Conservation (phyloP, 352 stramenopile genomes). For the Pythium angustatum region DNA sequence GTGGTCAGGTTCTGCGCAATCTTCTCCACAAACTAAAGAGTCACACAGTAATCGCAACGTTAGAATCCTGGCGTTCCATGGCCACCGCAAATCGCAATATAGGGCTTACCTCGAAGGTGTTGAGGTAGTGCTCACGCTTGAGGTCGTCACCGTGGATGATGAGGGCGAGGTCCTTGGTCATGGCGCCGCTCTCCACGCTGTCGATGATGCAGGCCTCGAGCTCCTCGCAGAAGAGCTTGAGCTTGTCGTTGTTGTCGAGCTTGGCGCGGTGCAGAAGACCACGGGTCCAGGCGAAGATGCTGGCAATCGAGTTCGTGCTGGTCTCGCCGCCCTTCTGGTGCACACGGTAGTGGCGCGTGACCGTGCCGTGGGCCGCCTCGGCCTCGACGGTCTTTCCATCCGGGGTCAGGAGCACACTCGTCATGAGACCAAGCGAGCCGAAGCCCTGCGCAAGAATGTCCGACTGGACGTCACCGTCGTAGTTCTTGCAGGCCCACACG, state of each 20-base stretch:
- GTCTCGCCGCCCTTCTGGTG: slow-evolving; percentile 89
- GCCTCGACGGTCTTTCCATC: slow-evolving; percentile 89
- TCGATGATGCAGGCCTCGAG: slow-evolving; percentile 77
- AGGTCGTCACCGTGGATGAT: slow-evolving; percentile 78
- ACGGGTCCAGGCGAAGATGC: slow-evolving; percentile 89
- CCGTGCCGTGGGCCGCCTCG: slow-evolving; percentile 88
- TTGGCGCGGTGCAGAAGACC: slow-evolving; percentile 83
- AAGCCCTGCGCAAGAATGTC: slow-evolving; percentile 89
- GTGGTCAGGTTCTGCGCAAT: slow-evolving; percentile 50
- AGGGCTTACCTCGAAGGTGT: slow-evolving; percentile 55
- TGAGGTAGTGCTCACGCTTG: slow-evolving; percentile 80
- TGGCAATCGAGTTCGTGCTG: slow-evolving; percentile 88
- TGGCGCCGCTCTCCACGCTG: slow-evolving; percentile 78
- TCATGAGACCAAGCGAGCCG: slow-evolving; percentile 89
- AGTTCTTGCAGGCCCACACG: slow-evolving; percentile 92
- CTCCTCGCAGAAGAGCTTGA: slow-evolving; percentile 72
- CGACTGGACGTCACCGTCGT: slow-evolving; percentile 91
- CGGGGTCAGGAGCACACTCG: slow-evolving; percentile 75
- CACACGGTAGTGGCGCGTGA: slow-evolving; percentile 87
- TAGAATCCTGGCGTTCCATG: background rate
- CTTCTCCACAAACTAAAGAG: slow-evolving; percentile 49
- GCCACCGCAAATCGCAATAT: background rate
- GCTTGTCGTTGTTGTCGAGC: slow-evolving; percentile 77
- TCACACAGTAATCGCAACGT: slow-evolving; percentile 3
- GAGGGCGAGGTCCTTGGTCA: slow-evolving; percentile 89